phyloP scores from a whole-genome alignment of 2,329 filamentous ascomycete genomes.

The Epichloe glyceriae region DNA sequence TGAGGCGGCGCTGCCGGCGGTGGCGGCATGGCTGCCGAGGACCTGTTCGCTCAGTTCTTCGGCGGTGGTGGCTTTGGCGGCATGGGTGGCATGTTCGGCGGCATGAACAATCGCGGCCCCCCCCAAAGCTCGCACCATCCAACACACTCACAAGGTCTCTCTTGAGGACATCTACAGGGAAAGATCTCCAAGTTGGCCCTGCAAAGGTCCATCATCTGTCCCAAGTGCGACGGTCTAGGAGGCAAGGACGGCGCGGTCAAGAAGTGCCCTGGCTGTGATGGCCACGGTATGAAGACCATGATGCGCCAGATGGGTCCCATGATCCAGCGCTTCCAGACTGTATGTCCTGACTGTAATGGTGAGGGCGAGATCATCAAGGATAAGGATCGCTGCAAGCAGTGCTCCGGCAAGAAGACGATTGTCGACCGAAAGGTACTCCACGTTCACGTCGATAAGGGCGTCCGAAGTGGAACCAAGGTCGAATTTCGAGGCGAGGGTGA shows the following conservation, averaged over 20 bases:
- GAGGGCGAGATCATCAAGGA: conserved; percentile 95
- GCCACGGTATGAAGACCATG: conserved; percentile 98
- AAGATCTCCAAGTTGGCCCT: conserved; percentile 96
- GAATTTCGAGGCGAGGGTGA: conserved; percentile 96
- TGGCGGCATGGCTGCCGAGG: conserved; percentile 86
- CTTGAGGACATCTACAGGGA: conserved; percentile 94
- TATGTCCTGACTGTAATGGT: conserved; percentile 95
- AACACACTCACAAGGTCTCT: conserved; percentile 96
- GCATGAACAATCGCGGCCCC: conserved; percentile 70
- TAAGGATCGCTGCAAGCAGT: conserved; percentile 95
- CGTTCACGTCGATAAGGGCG: conserved; percentile 91
- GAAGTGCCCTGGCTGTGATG: conserved; percentile 81
- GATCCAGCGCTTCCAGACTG: conserved; percentile 99
- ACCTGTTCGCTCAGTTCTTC: conserved; percentile 96
- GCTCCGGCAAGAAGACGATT: conserved; percentile 93
- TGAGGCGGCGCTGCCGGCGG: conserved; percentile 66
- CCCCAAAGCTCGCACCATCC: conserved; percentile 82
- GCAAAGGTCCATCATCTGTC: conserved; percentile 94
- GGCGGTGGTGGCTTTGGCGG: conserved; percentile 53
- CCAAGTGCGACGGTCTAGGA: conserved; percentile 84
- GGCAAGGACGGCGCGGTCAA: conserved; percentile 98
- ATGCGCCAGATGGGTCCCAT: conserved; percentile 99
- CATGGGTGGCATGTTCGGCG: conserved; percentile 65
- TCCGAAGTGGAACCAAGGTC: conserved; percentile 87
- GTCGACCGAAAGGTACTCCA: conserved; percentile 97